Evolutionary conservation across 176 grass and related monocot genomes (phyloP), one percentile per base, ranked within the genome.

Genomic region (Pontederia paniculata): DNA sequence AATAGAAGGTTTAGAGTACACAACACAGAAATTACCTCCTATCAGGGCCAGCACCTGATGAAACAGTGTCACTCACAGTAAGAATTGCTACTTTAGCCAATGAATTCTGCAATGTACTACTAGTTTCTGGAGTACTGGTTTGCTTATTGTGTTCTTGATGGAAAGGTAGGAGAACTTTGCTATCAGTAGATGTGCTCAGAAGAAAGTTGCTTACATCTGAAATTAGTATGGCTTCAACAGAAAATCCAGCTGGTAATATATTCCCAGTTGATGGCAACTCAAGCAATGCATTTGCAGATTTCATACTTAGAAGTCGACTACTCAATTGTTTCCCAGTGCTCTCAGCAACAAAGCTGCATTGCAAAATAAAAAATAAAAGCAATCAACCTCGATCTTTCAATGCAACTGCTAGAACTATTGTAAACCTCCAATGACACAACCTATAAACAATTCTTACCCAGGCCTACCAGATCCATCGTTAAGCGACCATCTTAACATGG

Each of bases 51-150:
- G 71, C 57, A 49, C 86, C 86, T 0, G 77, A 91, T 55, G 93
- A 81, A 71, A 98, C 93, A n/a, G 93, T 97, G 68, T 91, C 93
- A 55, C 93, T 98, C 48, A 98, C 80, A 55, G 93, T 98, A 66
- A 98, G 77, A 71, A 91, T 81, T 76, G 80, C 93, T 41, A 91
- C 86, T 87, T 83, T 77, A 64, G 82, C 66, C 65, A 80, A 55
- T 50, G 62, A 71, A 57, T 31, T 60, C 55, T 84, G 70, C 57
- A 71, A 70, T 55, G n/a, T 45, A 9, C 45, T 50, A 71, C 46
- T 21, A 42, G 55, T 63, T 65, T 54, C 52, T 58, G 50, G 10
- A 12, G 49, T 42, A 61, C 17, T 17, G 54, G 18, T 46, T 83
- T 74, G 69, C 48, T 15, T 45, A 55, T 51, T 18, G 50, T 54